Base-by-base conservation (phyloP, 1,284 basidiomycete genomes). In the Kalmanozyma brasiliensis region DNA sequence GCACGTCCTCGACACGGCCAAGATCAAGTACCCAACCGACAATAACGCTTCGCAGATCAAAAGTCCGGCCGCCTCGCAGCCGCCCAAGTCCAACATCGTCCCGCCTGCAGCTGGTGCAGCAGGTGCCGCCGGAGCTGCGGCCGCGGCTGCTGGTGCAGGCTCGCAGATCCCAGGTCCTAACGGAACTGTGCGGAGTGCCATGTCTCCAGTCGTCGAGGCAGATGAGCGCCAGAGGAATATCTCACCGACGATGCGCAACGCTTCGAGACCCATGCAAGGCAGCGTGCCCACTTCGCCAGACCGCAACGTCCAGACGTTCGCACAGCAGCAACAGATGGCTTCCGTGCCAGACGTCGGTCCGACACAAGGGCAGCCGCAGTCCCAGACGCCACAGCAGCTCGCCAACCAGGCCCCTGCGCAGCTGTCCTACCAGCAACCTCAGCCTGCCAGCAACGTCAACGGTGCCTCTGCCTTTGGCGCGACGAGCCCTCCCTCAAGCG, bases 1-100 rank as follows among this genome's bases (percentile, higher is more conserved):
- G 30, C 92, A 98, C 81, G 89, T 98, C 19, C 69, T 80, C 29
- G 76, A 79, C 47, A 79, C 80, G 13, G 72, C 63, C 55, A 80
- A 81, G 71, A 81, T 82, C 73, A 82, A 81, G 67, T 82, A 82
- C 33, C 80, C 80, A 10, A 63, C 77, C 38, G 79, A 82, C 61
- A 73, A n/a, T n/a, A n/a, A 62, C 29, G 51, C 62, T 14, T 55
- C 58, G 26, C 61, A 73, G 63, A 43, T 57, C 46, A 55, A 69
- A 47, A 65, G 41, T 19, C 44, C 62, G 17, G 53, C 49, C 19
- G 33, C 34, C 14, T 30, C 42, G 8, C 48, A 59, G 46, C 20
- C 47, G 17, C 49, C 65, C 47, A 72, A 74, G 57, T 55, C 63
- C 34, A 64, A 38, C 41, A 36, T 60, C 48, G 58, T 23, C 52